Percentiles rank a stretch among this genome's conserved stretches.
These are phyloP conservation scores for Magnolia sinica DNA, from an alignment of 164 flowering plant genomes.

Conservation along the genomic window DNA sequence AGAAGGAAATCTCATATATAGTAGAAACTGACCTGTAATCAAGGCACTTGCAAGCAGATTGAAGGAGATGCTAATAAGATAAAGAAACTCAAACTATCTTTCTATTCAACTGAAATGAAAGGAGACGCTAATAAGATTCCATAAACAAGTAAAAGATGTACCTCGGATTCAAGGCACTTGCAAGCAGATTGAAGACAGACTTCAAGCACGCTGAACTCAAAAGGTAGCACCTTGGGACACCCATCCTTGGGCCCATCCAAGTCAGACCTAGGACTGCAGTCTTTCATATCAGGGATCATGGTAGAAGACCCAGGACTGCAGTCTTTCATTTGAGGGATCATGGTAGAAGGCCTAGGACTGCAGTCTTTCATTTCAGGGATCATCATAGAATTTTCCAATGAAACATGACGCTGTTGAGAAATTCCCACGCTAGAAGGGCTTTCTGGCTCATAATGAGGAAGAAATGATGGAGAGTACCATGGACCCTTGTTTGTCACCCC, in stretches of 20 bases:
- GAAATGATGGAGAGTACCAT: neutral
- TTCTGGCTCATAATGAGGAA: neutral
- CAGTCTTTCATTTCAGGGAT: neutral
- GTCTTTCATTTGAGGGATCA: too few relatives aligned
- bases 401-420: neutral
- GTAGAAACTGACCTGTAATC: slow-evolving; percentile 1
- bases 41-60: slow-evolving; percentile 44
- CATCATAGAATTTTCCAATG: neutral
- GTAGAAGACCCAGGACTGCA: neutral
- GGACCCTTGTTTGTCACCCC: slow-evolving; percentile 1
- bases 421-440: neutral
- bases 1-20: too few relatives aligned
- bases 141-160: slow-evolving; percentile 4
- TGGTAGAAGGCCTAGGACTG: neutral
- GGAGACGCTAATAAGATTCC: neutral
- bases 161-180: slow-evolving; percentile 44
- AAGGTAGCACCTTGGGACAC: slow-evolving; percentile 31
- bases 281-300: neutral
- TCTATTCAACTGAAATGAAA: neutral
- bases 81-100: too few relatives aligned
- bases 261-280: slow-evolving; percentile 2
- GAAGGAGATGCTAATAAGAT: slow-evolving; percentile 12
- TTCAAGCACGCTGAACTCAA: slow-evolving; percentile 46
- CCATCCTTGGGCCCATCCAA: slow-evolving; percentile 14
- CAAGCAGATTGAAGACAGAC: slow-evolving; percentile 47